Evolutionary conservation across 169 alveolate species (phyloP).

Genomic region (Cyclospora cayetanensis): DNA sequence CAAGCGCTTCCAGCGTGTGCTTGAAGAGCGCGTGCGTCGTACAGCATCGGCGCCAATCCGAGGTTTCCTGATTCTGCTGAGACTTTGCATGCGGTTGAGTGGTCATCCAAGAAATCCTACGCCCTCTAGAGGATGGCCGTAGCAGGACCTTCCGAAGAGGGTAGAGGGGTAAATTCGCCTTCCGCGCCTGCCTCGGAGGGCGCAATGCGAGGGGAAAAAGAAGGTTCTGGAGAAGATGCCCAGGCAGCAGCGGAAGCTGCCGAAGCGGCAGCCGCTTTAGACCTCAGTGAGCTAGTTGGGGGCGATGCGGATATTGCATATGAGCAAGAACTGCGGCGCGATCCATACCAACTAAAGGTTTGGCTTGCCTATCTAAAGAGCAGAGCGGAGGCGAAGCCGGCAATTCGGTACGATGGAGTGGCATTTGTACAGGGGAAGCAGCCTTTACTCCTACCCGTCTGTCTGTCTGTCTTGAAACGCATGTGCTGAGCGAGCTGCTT

Average conservation of each 20-base stretch:
- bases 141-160: neutral
- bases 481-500: too few relatives aligned
- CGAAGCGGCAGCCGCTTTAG: constrained; percentile 5
- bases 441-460: neutral
- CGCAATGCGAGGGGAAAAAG: neutral
- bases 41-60: too few relatives aligned
- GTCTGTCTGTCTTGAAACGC: too few relatives aligned
- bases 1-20: too few relatives aligned
- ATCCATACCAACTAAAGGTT: constrained; percentile 63
- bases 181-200: neutral
- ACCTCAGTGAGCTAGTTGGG: neutral
- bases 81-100: too few relatives aligned
- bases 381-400: constrained; percentile 50
- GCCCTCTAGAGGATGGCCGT: neutral
- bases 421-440: neutral
- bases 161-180: neutral
- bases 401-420: constrained; percentile 7
- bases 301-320: constrained; percentile 66
- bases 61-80: too few relatives aligned
- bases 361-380: constrained; percentile 69
- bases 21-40: too few relatives aligned
- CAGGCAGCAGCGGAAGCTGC: neutral
- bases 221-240: neutral
- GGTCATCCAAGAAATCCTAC: too few relatives aligned
- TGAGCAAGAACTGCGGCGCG: constrained; percentile 71